Percentiles rank a stretch among this genome's conserved stretches.
Conservation (phyloP, 2,329 filamentous ascomycete species). For the Fusarium denticulatum region DNA sequence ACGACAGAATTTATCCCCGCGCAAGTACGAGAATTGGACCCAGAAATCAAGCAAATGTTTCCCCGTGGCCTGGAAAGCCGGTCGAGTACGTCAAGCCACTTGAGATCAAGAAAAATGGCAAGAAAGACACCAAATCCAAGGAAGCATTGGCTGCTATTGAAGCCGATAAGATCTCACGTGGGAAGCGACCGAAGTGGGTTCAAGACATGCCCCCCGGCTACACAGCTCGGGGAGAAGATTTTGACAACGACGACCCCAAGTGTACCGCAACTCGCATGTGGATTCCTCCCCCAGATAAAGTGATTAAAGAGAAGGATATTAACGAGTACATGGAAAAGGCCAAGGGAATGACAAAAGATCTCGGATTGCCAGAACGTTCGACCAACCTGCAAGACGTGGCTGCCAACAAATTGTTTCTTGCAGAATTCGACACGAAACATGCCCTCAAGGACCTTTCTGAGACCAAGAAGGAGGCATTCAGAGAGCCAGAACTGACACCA, state of each 20-base stretch:
- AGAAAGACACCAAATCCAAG: conserved; percentile 83
- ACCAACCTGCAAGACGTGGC: conserved; percentile 92
- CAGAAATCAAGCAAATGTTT: conserved; percentile 87
- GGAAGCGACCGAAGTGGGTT: conserved; percentile 90
- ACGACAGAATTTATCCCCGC: conserved; percentile 96
- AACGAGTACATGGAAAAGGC: conserved; percentile 81
- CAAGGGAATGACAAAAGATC: conserved; percentile 68
- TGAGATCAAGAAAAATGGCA: conserved; percentile 84
- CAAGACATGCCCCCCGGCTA: conserved; percentile 92
- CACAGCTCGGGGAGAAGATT: conserved; percentile 83
- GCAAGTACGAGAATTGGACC: conserved; percentile 92
- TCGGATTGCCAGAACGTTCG: conserved; percentile 78
- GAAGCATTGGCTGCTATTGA: conserved; percentile 83
- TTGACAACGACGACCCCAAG: conserved; percentile 73
- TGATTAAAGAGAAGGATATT: conserved; percentile 66
- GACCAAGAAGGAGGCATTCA: conserved; percentile 76
- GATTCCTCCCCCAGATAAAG: conserved; percentile 73
- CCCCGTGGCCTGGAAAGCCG: conserved; percentile 84
- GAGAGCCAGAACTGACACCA: conserved; percentile 82
- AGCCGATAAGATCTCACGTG: conserved; percentile 80
- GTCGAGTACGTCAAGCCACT: conserved; percentile 91
- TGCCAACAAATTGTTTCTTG: conserved; percentile 75
- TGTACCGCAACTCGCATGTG: conserved; percentile 82
- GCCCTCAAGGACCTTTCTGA: conserved; percentile 76
- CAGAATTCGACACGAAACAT: conserved; percentile 75